Evolutionary conservation across 164 flowering plant genomes (phyloP).

Genomic region (Berberis thunbergii): DNA sequence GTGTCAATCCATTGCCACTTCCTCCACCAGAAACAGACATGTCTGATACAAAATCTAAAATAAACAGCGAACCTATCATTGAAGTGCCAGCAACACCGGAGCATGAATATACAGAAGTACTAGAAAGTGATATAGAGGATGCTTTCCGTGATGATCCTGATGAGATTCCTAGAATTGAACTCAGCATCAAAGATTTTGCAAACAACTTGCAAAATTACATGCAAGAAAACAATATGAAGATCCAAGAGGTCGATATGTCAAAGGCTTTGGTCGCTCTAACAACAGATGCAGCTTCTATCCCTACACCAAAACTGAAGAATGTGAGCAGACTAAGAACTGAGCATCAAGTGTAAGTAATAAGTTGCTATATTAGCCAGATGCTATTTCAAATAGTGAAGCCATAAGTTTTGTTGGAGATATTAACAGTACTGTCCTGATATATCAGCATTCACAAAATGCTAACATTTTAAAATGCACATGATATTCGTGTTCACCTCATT

Average conservation of each 20-base stretch:
- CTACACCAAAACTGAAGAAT: slow-evolving; percentile 51
- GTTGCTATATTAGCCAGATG: background rate
- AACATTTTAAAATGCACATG: too few species aligned
- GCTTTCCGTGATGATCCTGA: slow-evolving; percentile 51
- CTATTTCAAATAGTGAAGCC: background rate
- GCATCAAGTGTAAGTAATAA: slow-evolving; percentile 36
- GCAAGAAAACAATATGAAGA: slow-evolving; percentile 46
- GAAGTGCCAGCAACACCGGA: slow-evolving; percentile 33
- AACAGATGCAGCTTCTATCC: slow-evolving; percentile 52
- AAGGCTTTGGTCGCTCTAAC: slow-evolving; percentile 54
- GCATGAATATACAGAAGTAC: slow-evolving; percentile 35
- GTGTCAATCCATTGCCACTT: slow-evolving; percentile 16
- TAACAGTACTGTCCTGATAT: background rate
- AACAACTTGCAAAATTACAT: slow-evolving; percentile 58
- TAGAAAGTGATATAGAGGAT: slow-evolving; percentile 66
- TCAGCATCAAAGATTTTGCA: slow-evolving; percentile 60
- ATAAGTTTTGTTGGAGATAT: background rate
- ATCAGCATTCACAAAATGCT: too few species aligned
- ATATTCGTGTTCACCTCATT: too few species aligned
- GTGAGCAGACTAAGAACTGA: slow-evolving; percentile 58
- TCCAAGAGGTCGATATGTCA: slow-evolving; percentile 69
- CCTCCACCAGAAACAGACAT: slow-evolving; percentile 23
- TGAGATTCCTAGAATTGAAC: slow-evolving; percentile 83
- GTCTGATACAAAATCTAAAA: slow-evolving; percentile 8
- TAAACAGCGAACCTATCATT: slow-evolving; percentile 43